A percentile compares a stretch with the other conserved stretches of the same genome.
Evolutionary conservation across 2,329 filamentous ascomycete genomes (phyloP).

Genomic region (Samsoniella hepiali): DNA sequence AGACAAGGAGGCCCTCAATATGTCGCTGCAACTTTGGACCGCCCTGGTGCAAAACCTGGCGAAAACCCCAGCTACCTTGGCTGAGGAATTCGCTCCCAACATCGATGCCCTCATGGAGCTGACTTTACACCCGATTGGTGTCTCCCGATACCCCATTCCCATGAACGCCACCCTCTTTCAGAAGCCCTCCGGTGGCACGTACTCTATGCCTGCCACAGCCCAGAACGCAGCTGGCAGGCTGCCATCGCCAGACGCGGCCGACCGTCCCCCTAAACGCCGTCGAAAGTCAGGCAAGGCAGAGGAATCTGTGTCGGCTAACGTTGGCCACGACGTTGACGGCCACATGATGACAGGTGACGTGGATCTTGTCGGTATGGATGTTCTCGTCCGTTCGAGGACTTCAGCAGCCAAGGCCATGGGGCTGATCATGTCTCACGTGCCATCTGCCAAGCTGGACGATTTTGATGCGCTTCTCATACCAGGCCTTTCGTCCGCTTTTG

Average conservation of each 20-base stretch:
- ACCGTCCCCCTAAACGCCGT: slow-evolving; percentile 69
- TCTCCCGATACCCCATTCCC: slow-evolving; percentile 83
- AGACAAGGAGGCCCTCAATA: slow-evolving; percentile 75
- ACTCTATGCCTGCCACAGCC: slow-evolving; percentile 52
- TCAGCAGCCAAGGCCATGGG: slow-evolving; percentile 84
- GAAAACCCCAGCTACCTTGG: slow-evolving; percentile 61
- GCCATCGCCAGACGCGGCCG: slow-evolving; percentile 51
- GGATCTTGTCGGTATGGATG: slow-evolving; percentile 86
- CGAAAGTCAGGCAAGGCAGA: slow-evolving; percentile 83
- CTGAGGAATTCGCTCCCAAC: slow-evolving; percentile 69
- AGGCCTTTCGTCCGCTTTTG: slow-evolving; percentile 68
- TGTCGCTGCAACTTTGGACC: slow-evolving; percentile 84
- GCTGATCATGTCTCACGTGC: slow-evolving; percentile 73
- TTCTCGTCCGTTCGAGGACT: slow-evolving; percentile 84
- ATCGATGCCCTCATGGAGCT: slow-evolving; percentile 79
- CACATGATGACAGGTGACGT: slow-evolving; percentile 98
- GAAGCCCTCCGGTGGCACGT: slow-evolving; percentile 86
- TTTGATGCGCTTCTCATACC: slow-evolving; percentile 65
- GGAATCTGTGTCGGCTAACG: slow-evolving; percentile 57
- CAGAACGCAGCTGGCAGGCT: slow-evolving; percentile 44
- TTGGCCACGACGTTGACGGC: slow-evolving; percentile 93
- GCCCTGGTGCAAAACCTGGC: slow-evolving; percentile 69
- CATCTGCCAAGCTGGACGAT: slow-evolving; percentile 56
- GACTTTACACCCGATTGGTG: slow-evolving; percentile 86
- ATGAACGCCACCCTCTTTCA: slow-evolving; percentile 90